Conservation (phyloP, 2,329 filamentous ascomycete species). For the Coniochaeta ligniaria region DNA sequence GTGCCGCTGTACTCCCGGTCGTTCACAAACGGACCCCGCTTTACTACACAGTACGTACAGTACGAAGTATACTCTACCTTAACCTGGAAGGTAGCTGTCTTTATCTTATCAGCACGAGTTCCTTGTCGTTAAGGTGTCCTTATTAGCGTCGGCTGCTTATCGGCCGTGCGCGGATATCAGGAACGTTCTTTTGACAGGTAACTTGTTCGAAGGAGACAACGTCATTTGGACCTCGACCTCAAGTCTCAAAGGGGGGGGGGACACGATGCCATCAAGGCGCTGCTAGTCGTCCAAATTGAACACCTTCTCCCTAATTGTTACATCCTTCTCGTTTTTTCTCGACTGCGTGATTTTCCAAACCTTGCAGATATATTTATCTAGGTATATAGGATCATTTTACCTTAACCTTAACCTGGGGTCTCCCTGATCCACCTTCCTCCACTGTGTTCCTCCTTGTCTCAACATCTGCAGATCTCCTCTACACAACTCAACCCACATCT, state of each 20-base stretch:
- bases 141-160: too few relatives aligned
- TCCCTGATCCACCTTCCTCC: not conserved
- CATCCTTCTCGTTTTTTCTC: not conserved
- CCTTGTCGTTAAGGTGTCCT: too few relatives aligned
- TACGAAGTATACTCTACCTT: too few relatives aligned
- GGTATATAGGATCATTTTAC: not conserved
- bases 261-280: not conserved
- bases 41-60: not conserved
- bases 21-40: not conserved
- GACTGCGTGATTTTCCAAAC: not conserved
- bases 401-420: not conserved
- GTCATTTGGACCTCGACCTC: not conserved
- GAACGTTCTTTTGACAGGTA: not conserved
- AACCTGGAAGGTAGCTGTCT: too few relatives aligned
- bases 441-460: not conserved
- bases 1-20: too few relatives aligned
- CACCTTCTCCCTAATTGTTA: not conserved
- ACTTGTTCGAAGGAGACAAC: not conserved
- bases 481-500: not conserved
- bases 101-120: not conserved
- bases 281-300: not conserved
- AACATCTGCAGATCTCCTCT: not conserved
- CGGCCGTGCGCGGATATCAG: too few relatives aligned
- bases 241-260: not conserved
- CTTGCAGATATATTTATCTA: not conserved